Evolutionary conservation across 306 rosid species (phyloP), one percentile per base, ranked within the genome.

Genomic region (Inga leiocalycina): DNA sequence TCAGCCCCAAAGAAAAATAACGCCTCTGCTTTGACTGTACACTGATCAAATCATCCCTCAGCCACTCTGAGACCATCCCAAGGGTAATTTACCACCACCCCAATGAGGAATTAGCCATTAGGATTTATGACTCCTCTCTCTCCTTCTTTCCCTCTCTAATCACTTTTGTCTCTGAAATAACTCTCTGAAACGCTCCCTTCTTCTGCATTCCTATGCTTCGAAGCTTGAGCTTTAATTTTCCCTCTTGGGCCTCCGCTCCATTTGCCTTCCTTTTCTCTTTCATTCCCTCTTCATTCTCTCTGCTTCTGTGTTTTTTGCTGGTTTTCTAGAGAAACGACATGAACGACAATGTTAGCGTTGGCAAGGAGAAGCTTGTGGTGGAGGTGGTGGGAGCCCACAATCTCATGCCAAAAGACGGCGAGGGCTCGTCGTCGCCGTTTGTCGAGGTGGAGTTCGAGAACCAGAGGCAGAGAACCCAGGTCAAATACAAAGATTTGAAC

Each of bases 331-430:
- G 67, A 11, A 16, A 5, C 74, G 30, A 83, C 88, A 87, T 87
- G 90, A 65, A 32, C 71, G 74, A 45, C 79, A 32, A 34, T 66
- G 51, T 10, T 17, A 3, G 19, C 75, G 46, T 69, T 77, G 52
- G 83, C 76, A 89, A 78, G 75, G 89, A 86, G 64, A 81, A 89
- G 79, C 92, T 91, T 0, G 94, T 91, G 2, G 94, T 91, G 12
- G 92, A 89, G 75, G 85, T 89, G 15, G 34, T 89, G 39, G 94
- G 62, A 46, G 94, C 94, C 10, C 90, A 89, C 85, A 91, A 91
- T 57, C 94, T 91, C 78, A 89, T 91, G 92, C 94, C 94, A 0
- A 91, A 89, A 69, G 92, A 91, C 45, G 92, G 92, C 12, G 94
- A 91, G 67, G 94, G 94, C 9, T 87, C 92, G 0, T 91, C 94